Evolutionary conservation across 1,284 basidiomycete genomes (phyloP).

Genomic region (Phlebopus sp.): DNA sequence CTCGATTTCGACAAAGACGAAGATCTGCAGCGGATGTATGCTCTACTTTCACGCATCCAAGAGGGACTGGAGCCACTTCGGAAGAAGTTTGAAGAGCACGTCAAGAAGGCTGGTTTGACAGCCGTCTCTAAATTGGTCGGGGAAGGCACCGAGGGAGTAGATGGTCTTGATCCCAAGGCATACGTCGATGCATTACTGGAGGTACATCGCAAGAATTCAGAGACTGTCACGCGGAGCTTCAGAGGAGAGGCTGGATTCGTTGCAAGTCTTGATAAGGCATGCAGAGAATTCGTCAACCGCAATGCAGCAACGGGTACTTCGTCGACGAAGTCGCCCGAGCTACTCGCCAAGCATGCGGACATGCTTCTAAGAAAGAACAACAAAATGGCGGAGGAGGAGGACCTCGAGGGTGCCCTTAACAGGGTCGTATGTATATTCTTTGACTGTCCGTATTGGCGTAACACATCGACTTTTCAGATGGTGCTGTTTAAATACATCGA

Average conservation of each 20-base stretch:
- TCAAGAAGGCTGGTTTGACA: conserved; percentile 85
- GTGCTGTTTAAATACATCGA: conserved; percentile 98
- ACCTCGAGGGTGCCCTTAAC: conserved; percentile 87
- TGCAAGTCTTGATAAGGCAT: conserved; percentile 93
- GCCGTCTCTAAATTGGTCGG: conserved; percentile 84
- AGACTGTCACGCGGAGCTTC: conserved; percentile 90
- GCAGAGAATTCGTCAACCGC: conserved; percentile 93
- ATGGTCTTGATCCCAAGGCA: conserved; percentile 80
- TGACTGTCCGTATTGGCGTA: background rate
- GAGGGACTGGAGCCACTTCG: conserved; percentile 91
- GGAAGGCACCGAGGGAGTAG: conserved; percentile 61
- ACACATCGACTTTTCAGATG: conserved; percentile 62
- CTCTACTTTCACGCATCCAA: conserved; percentile 83
- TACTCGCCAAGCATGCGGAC: conserved; percentile 94
- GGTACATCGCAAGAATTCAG: conserved; percentile 90
- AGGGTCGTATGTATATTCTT: conserved; percentile 68
- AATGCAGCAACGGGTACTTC: conserved; percentile 87
- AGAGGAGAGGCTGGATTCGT: conserved; percentile 94
- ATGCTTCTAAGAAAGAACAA: conserved; percentile 92
- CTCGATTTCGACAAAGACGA: conserved; percentile 93
- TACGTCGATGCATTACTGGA: conserved; percentile 93
- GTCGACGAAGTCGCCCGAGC: conserved; percentile 89
- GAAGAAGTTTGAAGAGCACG: conserved; percentile 92
- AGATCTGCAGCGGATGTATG: conserved; percentile 95
- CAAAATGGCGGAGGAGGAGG: conserved; percentile 90